Percentiles rank a stretch among this genome's conserved stretches.
These are phyloP conservation scores for Infundibulicybe gibba DNA, from an alignment of 768 basidiomycete species.

Conservation along the genomic window DNA sequence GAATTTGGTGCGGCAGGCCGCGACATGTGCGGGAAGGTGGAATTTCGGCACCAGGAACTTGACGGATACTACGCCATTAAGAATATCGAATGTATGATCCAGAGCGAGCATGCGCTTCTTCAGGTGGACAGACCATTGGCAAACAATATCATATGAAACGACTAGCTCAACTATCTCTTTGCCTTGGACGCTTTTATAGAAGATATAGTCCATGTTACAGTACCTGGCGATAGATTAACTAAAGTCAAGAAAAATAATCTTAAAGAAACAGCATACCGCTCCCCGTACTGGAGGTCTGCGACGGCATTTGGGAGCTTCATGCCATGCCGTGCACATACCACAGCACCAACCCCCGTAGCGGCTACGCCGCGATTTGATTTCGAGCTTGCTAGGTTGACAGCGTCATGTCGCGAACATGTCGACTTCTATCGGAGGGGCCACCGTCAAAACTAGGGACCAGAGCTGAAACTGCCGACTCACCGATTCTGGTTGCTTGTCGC, in stretches of 20 bases:
- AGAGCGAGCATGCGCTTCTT: background rate
- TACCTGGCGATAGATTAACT: conserved; percentile 19
- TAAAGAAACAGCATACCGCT: conserved; percentile 18
- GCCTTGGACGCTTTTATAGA: conserved; percentile 7
- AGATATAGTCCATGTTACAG: conserved; percentile 20
- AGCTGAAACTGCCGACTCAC: conserved; percentile 3
- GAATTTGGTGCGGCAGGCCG: conserved; percentile 11
- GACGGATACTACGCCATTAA: background rate
- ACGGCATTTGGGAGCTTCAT: conserved; percentile 19
- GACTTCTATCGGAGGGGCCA: conserved; percentile 15
- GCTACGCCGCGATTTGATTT: conserved; percentile 16
- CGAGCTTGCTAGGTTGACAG: conserved; percentile 18
- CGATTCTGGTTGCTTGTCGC: conserved; percentile 14
- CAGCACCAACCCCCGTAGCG: conserved; percentile 20
- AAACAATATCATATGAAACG: conserved; percentile 18
- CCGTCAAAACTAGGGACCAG: too few species aligned
- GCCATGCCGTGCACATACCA: conserved; percentile 24
- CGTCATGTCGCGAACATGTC: conserved; percentile 24
- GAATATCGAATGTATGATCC: background rate
- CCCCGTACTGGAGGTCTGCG: conserved; percentile 26
- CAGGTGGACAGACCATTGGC: conserved; percentile 12
- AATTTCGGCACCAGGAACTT: conserved; percentile 21
- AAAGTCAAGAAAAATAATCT: background rate
- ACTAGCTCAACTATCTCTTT: conserved; percentile 1
- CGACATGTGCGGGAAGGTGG: conserved; percentile 20